Evolutionary conservation across 768 basidiomycete species (phyloP).

Genomic region (Pholiota molesta): DNA sequence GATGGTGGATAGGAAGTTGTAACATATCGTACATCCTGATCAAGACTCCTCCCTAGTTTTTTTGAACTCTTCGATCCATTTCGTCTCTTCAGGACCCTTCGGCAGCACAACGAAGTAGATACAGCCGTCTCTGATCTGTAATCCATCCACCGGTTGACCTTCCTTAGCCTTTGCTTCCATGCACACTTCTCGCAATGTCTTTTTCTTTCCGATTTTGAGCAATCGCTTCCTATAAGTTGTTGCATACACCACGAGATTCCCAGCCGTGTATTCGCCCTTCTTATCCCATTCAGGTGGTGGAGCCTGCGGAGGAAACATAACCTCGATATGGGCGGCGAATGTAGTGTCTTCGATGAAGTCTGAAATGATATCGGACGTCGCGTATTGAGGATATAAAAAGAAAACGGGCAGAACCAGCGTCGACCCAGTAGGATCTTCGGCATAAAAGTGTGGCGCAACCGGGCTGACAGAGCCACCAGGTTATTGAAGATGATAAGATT

Average conservation of each 20-base stretch:
- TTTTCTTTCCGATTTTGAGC: conserved; percentile 90
- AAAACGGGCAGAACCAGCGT: conserved; percentile 85
- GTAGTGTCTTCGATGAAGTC: conserved; percentile 85
- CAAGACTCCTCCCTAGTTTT: conserved; percentile 38
- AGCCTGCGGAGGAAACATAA: conserved; percentile 81
- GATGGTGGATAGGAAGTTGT: not conserved
- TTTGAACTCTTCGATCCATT: conserved; percentile 92
- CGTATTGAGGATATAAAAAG: conserved; percentile 91
- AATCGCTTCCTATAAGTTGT: conserved; percentile 76
- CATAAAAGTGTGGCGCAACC: conserved; percentile 66
- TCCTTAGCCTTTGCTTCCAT: conserved; percentile 60
- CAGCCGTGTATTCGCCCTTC: conserved; percentile 64
- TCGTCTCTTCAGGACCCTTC: conserved; percentile 73
- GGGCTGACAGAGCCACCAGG: conserved; percentile 57
- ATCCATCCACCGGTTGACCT: conserved; percentile 68
- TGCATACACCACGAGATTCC: conserved; percentile 78
- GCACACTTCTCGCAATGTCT: conserved; percentile 82
- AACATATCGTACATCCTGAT: conserved; percentile 10
- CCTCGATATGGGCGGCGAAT: conserved; percentile 73
- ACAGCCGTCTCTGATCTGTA: conserved; percentile 84
- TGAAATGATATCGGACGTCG: conserved; percentile 86
- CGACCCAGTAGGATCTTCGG: conserved; percentile 57
- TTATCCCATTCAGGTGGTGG: conserved; percentile 78
- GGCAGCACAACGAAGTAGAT: conserved; percentile 80
- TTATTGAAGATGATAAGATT: conserved; percentile 64